Conservation (phyloP, 345 rosid species). For the Trapa bicornis region DNA sequence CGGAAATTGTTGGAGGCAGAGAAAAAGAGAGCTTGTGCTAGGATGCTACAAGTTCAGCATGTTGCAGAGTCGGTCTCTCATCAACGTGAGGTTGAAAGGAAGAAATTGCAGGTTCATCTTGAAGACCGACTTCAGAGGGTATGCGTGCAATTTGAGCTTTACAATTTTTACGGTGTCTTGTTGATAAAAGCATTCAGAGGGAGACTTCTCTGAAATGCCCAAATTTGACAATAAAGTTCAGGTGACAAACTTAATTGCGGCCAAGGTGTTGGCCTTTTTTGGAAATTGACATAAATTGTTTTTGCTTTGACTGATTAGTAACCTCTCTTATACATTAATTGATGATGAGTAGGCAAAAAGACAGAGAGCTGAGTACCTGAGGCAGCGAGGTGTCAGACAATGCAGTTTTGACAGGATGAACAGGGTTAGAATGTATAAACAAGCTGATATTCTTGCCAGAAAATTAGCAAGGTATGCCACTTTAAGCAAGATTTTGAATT, state of each 20-base stretch:
- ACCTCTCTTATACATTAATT: conserved; percentile 7
- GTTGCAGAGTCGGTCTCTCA: conserved; percentile 65
- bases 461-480: conserved; percentile 58
- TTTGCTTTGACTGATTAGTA: neutral
- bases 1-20: conserved; percentile 76
- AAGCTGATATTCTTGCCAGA: conserved; percentile 67
- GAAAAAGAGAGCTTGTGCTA: conserved; percentile 72
- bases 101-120: conserved; percentile 66
- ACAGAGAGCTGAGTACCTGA: conserved; percentile 81
- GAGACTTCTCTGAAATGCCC: too few relatives aligned
- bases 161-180: neutral
- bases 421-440: conserved; percentile 45
- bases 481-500: neutral
- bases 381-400: conserved; percentile 54
- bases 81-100: conserved; percentile 85
- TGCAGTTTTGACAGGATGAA: conserved; percentile 35
- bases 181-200: neutral
- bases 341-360: conserved; percentile 54
- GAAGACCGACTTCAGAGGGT: conserved; percentile 86
- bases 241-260: too few relatives aligned
- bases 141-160: conserved; percentile 11
- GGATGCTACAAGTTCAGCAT: conserved; percentile 53
- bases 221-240: too few relatives aligned
- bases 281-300: neutral
- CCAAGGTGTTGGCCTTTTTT: too few relatives aligned